phyloP scores from a whole-genome alignment of 257 asterid species.

The Catharanthus roseus region DNA sequence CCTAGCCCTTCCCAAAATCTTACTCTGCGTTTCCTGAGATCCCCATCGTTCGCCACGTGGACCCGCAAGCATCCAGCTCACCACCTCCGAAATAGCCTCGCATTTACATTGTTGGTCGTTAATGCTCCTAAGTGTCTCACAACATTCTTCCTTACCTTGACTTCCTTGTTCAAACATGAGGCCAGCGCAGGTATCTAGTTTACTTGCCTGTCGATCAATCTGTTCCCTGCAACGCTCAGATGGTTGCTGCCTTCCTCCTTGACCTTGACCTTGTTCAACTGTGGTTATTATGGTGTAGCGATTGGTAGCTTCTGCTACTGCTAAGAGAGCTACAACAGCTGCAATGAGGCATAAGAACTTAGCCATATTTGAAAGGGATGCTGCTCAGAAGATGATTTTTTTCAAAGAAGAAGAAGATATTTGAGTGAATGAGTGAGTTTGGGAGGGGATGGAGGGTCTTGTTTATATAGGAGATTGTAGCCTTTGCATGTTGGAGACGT shows the following conservation, averaged over 20 bases:
- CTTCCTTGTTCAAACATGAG: too few species aligned
- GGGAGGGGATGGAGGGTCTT: background rate
- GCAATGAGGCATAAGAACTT: slow-evolving; percentile 13
- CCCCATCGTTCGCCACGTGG: too few species aligned
- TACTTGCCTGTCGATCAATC: slow-evolving; percentile 1
- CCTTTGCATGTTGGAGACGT: slow-evolving; percentile 16
- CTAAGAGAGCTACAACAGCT: slow-evolving; percentile 20
- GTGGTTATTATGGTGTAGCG: slow-evolving; percentile 23
- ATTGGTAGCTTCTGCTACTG: slow-evolving; percentile 17
- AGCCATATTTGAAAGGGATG: slow-evolving; percentile 14
- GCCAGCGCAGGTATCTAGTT: slow-evolving; percentile 19
- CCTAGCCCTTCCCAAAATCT: too few species aligned
- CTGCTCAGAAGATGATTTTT: too few species aligned
- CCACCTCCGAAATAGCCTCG: too few species aligned
- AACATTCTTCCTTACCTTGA: too few species aligned
- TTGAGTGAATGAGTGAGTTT: too few species aligned
- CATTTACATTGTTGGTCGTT: too few species aligned
- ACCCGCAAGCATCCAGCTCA: too few species aligned
- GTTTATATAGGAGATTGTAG: slow-evolving; percentile 12
- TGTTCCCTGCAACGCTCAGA: slow-evolving; percentile 6
- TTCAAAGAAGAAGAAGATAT: too few species aligned
- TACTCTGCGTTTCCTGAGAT: too few species aligned
- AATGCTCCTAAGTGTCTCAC: too few species aligned
- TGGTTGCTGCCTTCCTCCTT: slow-evolving; percentile 4
- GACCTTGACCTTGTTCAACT: slow-evolving; percentile 7